A percentile compares a stretch with the other conserved stretches of the same genome.
These are phyloP conservation scores for Triglochin maritima DNA, from an alignment of 106 monocot genomes.

Conservation along the genomic window DNA sequence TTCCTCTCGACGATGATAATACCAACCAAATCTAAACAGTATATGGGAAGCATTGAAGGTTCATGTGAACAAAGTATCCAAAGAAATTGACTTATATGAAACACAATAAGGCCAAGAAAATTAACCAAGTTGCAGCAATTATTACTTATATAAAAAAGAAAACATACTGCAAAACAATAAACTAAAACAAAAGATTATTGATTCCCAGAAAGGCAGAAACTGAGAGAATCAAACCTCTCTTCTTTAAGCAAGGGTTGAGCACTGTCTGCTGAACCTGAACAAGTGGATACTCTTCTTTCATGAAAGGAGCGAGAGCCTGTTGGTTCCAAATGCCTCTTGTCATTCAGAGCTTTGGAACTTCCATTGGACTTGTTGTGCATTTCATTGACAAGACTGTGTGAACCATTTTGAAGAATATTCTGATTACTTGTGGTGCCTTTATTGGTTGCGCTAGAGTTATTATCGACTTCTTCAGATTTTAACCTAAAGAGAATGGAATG, in stretches of 20 bases:
- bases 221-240: conserved; percentile 22
- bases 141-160: too few relatives aligned
- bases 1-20: too few relatives aligned
- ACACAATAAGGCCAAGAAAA: too few relatives aligned
- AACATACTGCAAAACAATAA: too few relatives aligned
- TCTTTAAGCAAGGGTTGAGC: conserved; percentile 16
- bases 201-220: too few relatives aligned
- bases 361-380: conserved; percentile 3
- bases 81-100: too few relatives aligned
- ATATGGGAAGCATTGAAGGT: too few relatives aligned
- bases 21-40: too few relatives aligned
- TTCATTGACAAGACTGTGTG: conserved; percentile 4
- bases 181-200: too few relatives aligned
- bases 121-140: too few relatives aligned
- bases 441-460: conserved; percentile 6
- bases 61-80: too few relatives aligned
- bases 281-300: conserved; percentile 15
- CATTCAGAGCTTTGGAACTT: conserved; percentile 17
- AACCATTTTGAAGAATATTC: conserved; percentile 14
- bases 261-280: conserved; percentile 15
- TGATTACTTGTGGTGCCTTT: conserved; percentile 1
- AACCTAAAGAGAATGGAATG: conserved; percentile 10
- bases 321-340: conserved; percentile 12
- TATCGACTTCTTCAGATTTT: conserved; percentile 17
- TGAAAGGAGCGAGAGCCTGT: not conserved